phyloP scores from a whole-genome alignment of 768 basidiomycete species.

The Suillus placidus region DNA sequence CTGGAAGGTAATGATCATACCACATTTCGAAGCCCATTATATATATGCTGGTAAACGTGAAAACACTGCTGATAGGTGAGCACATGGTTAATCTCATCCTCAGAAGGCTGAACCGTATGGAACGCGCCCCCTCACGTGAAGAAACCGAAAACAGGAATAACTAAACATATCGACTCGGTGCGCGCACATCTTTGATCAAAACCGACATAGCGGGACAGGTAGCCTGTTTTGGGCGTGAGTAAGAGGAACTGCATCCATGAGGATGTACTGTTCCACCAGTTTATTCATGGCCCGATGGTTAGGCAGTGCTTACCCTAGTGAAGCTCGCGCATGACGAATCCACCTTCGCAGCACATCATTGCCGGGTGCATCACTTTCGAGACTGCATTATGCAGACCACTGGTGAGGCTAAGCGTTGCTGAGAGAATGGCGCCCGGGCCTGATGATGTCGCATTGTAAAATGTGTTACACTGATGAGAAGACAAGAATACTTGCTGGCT shows the following conservation, averaged over 20 bases:
- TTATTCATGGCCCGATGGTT: not conserved
- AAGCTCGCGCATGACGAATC: not conserved
- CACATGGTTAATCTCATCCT: conserved; percentile 13
- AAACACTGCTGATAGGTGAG: conserved; percentile 1
- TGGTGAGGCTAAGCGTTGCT: too few species aligned
- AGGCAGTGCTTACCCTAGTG: not conserved
- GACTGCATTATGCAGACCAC: not conserved
- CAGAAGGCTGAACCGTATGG: conserved; percentile 1
- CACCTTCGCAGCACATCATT: not conserved
- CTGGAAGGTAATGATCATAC: conserved; percentile 20
- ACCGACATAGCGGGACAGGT: not conserved
- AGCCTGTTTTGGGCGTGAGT: not conserved
- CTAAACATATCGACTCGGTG: not conserved
- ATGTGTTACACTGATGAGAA: conserved; percentile 11
- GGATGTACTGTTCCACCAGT: not conserved
- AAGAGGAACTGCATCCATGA: not conserved
- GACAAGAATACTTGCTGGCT: conserved; percentile 21
- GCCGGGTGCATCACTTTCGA: not conserved
- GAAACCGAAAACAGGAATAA: not conserved
- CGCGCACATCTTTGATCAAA: not conserved
- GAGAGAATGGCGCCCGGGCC: not conserved
- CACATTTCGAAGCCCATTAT: conserved; percentile 17
- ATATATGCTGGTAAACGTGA: conserved; percentile 15
- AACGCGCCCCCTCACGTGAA: conserved; percentile 13
- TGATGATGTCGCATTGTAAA: not conserved